Evolutionary conservation across 2,329 filamentous ascomycete species (phyloP), one percentile per base, ranked within the genome.

Genomic region (Mycocentrospora acerina): DNA sequence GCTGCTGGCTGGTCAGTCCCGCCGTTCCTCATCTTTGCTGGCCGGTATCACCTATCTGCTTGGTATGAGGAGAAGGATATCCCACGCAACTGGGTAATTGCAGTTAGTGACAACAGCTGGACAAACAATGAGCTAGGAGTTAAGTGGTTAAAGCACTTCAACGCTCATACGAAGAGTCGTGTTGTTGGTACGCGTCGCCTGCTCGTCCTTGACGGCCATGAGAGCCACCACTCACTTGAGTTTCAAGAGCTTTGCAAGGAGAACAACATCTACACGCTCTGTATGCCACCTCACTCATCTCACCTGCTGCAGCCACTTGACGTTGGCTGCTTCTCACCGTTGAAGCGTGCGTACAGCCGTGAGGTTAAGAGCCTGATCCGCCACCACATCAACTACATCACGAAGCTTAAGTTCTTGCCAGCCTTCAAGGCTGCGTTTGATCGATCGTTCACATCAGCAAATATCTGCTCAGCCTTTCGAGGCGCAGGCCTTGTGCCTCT

Each of bases 291-390:
- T n/a, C n/a, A n/a, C n/a, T 32, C 49, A 13, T 70, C 59, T 30
- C 51, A 71, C 48, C 37, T 67, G n/a, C 60, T 68, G 14, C 55
- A 73, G 51, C 67, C 59, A 33, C 63, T 72, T 37, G 55, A 72
- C 62, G 47, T 71, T 28, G 53, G 53, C 17, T 65, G 54, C 49
- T 72, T 71, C 52, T 35, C 48, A 26, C 45, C 55, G n/a, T 43
- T 70, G 10, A 69, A 69, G 43, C 24, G 32, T 8, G 43, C 42
- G 43, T 67, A 69, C 37, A 35, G 60, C 29, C 30, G 48, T 25
- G 19, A 60, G 39, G 53, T 70, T 32, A 40, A 60, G 42, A 34
- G 32, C 8, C 53, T 61, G n/a, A n/a, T n/a, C n/a, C n/a, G n/a
- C n/a, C n/a, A n/a, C n/a, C n/a, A n/a, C n/a, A n/a, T n/a, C n/a